These are phyloP conservation scores for Leccinellum albellum DNA, from an alignment of 768 basidiomycete species.

Conservation along the genomic window DNA sequence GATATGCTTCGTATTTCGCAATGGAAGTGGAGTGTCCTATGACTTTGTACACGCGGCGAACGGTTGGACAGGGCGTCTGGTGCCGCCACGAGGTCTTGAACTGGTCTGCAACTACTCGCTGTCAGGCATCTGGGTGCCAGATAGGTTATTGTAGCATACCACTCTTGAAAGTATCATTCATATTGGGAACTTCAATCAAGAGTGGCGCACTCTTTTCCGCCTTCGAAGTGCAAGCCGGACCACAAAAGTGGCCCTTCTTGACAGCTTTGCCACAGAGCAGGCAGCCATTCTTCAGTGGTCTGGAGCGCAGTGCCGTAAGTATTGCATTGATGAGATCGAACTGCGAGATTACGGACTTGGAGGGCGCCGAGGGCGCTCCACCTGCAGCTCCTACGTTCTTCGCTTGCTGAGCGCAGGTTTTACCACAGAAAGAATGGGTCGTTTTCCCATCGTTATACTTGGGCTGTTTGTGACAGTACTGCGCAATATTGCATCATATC, in stretches of 20 bases:
- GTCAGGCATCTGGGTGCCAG: background rate
- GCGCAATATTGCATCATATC: constrained; percentile 7
- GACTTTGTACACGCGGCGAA: constrained; percentile 64
- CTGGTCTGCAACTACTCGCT: constrained; percentile 52
- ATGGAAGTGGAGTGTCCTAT: constrained; percentile 46
- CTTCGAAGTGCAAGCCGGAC: constrained; percentile 50
- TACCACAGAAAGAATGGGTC: constrained; percentile 61
- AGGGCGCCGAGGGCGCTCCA: constrained; percentile 19
- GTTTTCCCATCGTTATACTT: constrained; percentile 56
- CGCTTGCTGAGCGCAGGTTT: constrained; percentile 54
- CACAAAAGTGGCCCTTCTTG: constrained; percentile 65
- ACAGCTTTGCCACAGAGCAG: constrained; percentile 56
- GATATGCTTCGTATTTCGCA: constrained; percentile 58
- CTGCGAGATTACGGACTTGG: constrained; percentile 29
- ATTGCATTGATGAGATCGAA: constrained; percentile 25
- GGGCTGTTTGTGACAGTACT: constrained; percentile 60
- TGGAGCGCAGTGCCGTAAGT: constrained; percentile 32
- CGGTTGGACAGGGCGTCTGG: constrained; percentile 51
- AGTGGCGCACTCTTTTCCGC: constrained; percentile 53
- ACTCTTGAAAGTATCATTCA: constrained; percentile 61
- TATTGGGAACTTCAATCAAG: constrained; percentile 55
- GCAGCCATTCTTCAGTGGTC: constrained; percentile 44
- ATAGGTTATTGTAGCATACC: constrained; percentile 38
- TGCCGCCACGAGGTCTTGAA: constrained; percentile 72
- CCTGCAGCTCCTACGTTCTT: constrained; percentile 27